Conservation (phyloP, 208 protist genomes). For the Trypanosoma mega region DNA sequence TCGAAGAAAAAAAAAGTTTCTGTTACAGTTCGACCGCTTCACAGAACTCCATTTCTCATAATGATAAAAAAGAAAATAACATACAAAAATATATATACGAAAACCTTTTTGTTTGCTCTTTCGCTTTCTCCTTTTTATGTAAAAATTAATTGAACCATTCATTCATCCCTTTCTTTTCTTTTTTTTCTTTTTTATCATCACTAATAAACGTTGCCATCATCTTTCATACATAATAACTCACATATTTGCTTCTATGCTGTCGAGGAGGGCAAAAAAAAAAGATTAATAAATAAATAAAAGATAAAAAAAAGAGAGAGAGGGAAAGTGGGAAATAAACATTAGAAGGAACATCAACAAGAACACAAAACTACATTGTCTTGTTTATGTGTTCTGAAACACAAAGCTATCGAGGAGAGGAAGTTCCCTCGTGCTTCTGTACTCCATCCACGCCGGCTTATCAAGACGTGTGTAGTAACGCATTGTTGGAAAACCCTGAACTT, state of each 20-base stretch:
- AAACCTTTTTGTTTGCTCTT: background rate
- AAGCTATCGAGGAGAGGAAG: slow-evolving; percentile 68
- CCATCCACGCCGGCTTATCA: slow-evolving; percentile 46
- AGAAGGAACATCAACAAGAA: slow-evolving; percentile 9
- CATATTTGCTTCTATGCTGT: too few relatives aligned
- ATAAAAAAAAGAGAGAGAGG: slow-evolving; percentile 7
- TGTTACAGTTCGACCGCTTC: too few relatives aligned
- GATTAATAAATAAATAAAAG: too few relatives aligned
- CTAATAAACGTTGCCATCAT: background rate
- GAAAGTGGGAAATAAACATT: slow-evolving; percentile 7
- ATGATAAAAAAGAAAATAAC: slow-evolving; percentile 21
- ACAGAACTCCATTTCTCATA: too few relatives aligned
- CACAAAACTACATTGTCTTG: background rate
- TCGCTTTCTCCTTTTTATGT: too few relatives aligned
- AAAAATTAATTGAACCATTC: too few relatives aligned
- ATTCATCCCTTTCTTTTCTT: too few relatives aligned
- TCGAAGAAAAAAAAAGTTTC: too few relatives aligned
- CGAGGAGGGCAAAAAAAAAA: too few relatives aligned
- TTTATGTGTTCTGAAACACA: slow-evolving; percentile 77
- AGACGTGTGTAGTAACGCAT: slow-evolving; percentile 67
- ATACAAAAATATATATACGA: slow-evolving; percentile 4
- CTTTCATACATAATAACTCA: slow-evolving; percentile 12
- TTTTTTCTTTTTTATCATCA: too few relatives aligned
- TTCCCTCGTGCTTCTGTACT: slow-evolving; percentile 49
- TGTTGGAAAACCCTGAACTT: slow-evolving; percentile 54